Base-by-base conservation (phyloP, 2,329 filamentous ascomycete genomes). In the Whalleya microplaca region DNA sequence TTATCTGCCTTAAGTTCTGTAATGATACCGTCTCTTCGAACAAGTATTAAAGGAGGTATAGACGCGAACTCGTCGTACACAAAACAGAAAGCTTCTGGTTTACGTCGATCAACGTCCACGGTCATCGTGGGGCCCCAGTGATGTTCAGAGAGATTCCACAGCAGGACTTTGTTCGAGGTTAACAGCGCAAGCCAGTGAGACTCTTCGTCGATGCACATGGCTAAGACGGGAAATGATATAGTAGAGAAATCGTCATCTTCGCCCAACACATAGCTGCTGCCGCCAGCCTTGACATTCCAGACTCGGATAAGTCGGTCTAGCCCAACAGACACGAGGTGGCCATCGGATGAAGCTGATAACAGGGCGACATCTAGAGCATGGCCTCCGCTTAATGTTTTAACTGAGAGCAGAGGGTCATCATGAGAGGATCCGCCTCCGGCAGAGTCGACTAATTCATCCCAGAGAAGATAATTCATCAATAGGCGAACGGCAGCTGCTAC, bases 401-500 rank as follows among this genome's bases (percentile, higher is more conserved):
- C 78, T 0, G 80, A 82, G 12, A 93, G 72, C 1, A 82, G 73
- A 0, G 83, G 77, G 20, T 77, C 73, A 27, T 79, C 76, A n/a
- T 78, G 74, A 0, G 70, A 75, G 6, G 80, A 77, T 4, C 78
- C 74, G 8, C 81, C 76, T 6, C 75, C 74, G 1, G 79, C 77
- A 14, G 75, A 74, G 19, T 78, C 72, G 6, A 75, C 72, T 53
- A 80, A 74, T 51, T 88, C 85, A 55, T 87, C 86, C 82, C 85
- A 89, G 0, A 94, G 76, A 5, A 94, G 77, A 65, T 89, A 90
- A 60, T 87, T 91, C 77, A 91, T 90, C 7, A 93, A 77, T 7
- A 92, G 73, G 1, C 85, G 85, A 21, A 93, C 82, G 18, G 83
- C 83, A 8, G 85, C 85, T 16, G 89, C 76, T 2, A 86, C 73